phyloP scores from a whole-genome alignment of 169 alveolate species.

The Plasmodium knowlesi region DNA sequence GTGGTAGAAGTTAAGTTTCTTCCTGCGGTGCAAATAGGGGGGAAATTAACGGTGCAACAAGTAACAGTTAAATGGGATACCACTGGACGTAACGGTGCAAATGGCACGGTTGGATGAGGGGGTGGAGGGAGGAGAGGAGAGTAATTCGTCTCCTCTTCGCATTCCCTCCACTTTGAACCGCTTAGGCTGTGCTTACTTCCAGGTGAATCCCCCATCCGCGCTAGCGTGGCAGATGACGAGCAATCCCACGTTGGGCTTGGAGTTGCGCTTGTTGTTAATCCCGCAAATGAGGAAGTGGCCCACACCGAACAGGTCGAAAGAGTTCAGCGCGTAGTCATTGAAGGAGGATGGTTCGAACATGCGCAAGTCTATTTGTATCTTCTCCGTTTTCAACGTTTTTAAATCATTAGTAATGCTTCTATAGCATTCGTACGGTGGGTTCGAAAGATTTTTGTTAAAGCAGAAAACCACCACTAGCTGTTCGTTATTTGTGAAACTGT shows the following conservation, averaged over 20 bases:
- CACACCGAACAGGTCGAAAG: constrained; percentile 3
- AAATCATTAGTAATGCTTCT: neutral
- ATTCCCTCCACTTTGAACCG: neutral
- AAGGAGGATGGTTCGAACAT: constrained; percentile 9
- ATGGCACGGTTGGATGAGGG: neutral
- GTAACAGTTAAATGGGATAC: too few relatives aligned
- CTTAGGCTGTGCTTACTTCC: constrained; percentile 3
- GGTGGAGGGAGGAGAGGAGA: neutral
- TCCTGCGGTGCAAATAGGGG: neutral
- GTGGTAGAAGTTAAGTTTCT: neutral
- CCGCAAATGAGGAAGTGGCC: constrained; percentile 48
- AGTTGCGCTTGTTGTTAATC: neutral
- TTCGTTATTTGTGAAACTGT: constrained; percentile 14
- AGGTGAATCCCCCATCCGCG: neutral
- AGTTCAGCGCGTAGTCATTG: neutral
- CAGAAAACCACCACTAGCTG: constrained; percentile 9
- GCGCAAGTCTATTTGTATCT: neutral
- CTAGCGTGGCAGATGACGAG: constrained; percentile 40
- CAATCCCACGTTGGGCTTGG: neutral
- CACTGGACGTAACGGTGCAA: too few relatives aligned
- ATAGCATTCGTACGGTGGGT: constrained; percentile 21
- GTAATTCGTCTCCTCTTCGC: neutral
- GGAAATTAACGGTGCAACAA: neutral
- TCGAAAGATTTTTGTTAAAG: neutral
- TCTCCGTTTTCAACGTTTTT: neutral